Base-by-base conservation (phyloP, 257 asterid species). In the Ophiorrhiza pumila region DNA sequence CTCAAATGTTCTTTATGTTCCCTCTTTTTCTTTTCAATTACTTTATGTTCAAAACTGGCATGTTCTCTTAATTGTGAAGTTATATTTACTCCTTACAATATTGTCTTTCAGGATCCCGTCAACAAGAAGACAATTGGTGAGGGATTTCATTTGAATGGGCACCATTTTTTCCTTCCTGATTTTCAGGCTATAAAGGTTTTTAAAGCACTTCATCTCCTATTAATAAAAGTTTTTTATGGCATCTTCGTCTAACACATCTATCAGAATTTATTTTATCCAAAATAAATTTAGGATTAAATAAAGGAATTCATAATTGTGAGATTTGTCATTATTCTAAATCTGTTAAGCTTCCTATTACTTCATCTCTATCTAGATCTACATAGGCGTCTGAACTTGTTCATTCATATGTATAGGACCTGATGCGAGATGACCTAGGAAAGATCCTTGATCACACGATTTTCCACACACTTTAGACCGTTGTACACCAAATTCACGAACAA, bases 61-160 rank as follows among this genome's bases (percentile, higher is more conserved):
- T 12, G 17, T 20, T 20, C 69, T 41, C 32, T 41, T 22, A 39
- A 23, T 11, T 39, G 34, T 65, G 35, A 64, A 64, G 52, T 64
- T 22, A 8, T 39, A 8, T 64, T 64, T 23, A 65, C 22, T 20
- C 35, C 31, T 65, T 0, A 41, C 5, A 65, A 65, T 34, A 32
- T 65, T 39, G 18, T 23, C 8, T 65, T 65, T 42, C 34, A 65
- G 37, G 69, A 65, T 20, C 53, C 13, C 6, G 5, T 65, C 69
- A 65, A 53, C 53, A 65, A 41, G 31, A n/a, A 22, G 20, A 65
- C 3, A 32, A 65, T 41, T 65, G 69, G 69, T 65, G 69, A 37
- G 20, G 53, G 37, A 32, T 17, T 63, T 35, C 68, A 34, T 22
- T 32, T 63, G 11, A 10, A 35, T 5, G 29, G 68, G 15, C 46